Evolutionary conservation across 345 rosid species (phyloP), one percentile per base, ranked within the genome.

Genomic region (Punica granatum): DNA sequence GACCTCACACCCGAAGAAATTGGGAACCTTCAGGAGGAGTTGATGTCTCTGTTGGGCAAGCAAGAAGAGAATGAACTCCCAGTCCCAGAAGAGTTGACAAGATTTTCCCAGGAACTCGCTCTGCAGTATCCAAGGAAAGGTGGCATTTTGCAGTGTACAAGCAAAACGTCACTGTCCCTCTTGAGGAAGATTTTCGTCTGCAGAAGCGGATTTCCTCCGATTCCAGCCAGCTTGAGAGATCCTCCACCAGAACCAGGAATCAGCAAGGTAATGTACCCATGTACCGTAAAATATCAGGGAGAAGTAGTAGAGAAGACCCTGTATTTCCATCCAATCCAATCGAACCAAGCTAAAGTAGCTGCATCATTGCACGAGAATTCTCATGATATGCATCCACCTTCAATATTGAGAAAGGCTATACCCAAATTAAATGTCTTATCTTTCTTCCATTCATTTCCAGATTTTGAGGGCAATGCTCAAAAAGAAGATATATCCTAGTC

Each of bases 131-230:
- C 41, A 43, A 42, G 36, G 25, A 68, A 32, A 41, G 51, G 35
- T 7, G 28, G 42, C 48, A 63, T 23, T 37, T 63, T 63, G 44
- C 76, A 74, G 31, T 63, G 67, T 23, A 61, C 59, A 13, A 56
- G 28, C 39, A 88, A 81, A 72, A 85, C 73, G 49, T 76, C 94
- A 1, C 42, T 86, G 11, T 68, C 94, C 32, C 83, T 87, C 74
- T 69, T 89, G 31, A 89, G 87, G 83, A 87, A 87, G 74, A 74
- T 81, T 78, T 78, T 92, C 68, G 77, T 77, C 66, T 89, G 90
- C 80, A 72, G 77, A 56, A 78, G 81, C 72, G 90, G 87, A 42
- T 86, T 88, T 67, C 67, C 69, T 26, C 75, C 86, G 39, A 56
- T 78, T 44, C 88, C 79, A 11, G 41, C 41, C 70, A 75, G 77